Evolutionary conservation across 2,329 filamentous ascomycete species (phyloP).

Genomic region (Fusarium lateritium): DNA sequence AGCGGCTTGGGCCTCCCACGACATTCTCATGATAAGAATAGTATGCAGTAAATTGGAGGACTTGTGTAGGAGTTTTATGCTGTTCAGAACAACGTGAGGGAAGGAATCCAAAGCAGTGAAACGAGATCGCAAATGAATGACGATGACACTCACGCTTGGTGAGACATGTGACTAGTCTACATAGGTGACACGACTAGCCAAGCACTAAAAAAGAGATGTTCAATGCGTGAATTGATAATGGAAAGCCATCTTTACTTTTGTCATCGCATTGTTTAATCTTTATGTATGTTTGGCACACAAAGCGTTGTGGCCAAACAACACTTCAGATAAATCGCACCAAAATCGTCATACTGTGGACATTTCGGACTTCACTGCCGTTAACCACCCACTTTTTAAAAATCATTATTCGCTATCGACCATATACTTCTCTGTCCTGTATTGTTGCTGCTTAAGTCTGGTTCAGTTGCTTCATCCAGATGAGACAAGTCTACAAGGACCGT

Average conservation of each 20-base stretch:
- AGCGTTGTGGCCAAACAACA: no score
- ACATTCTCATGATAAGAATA: not conserved
- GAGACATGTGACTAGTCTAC: not conserved
- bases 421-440: not conserved
- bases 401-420: no score
- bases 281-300: no score
- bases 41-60: not conserved
- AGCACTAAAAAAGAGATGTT: not conserved
- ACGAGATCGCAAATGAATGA: not conserved
- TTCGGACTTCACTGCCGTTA: no score
- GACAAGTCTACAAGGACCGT: not conserved
- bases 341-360: no score
- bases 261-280: not conserved
- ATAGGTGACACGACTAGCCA: not conserved
- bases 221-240: no score
- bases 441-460: not conserved
- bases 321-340: no score
- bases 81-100: not conserved
- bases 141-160: not conserved
- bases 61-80: not conserved
- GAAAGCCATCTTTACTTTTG: no score
- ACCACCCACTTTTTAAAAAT: no score
- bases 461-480: not conserved
- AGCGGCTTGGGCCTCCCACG: slow-evolving; percentile 40
- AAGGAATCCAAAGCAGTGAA: not conserved